phyloP scores from a whole-genome alignment of 768 basidiomycete species.

The Podaxis carcinomalis region DNA sequence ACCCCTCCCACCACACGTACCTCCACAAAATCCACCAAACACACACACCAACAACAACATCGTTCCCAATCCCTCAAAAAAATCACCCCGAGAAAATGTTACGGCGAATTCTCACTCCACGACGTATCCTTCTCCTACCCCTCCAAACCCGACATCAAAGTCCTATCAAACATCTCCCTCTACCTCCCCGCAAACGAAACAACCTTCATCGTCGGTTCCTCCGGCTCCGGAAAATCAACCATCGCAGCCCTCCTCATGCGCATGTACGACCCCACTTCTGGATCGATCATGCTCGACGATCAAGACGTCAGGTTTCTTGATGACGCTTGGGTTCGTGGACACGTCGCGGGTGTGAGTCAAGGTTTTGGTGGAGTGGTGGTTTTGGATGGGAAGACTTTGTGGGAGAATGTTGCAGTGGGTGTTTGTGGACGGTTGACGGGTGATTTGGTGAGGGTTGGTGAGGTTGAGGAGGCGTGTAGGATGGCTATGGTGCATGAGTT shows the following conservation, averaged over 20 bases:
- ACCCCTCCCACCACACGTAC: constrained; percentile 37
- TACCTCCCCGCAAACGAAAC: constrained; percentile 71
- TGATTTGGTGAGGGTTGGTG: constrained; percentile 54
- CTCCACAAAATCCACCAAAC: constrained; percentile 41
- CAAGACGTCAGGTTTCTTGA: constrained; percentile 77
- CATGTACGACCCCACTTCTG: constrained; percentile 69
- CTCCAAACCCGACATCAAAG: constrained; percentile 59
- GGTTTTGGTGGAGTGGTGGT: constrained; percentile 52
- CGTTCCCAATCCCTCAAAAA: constrained; percentile 39
- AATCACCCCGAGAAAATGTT: constrained; percentile 60
- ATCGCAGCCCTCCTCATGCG: constrained; percentile 78
- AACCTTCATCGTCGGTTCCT: constrained; percentile 88
- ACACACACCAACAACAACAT: not conserved
- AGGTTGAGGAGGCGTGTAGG: constrained; percentile 81
- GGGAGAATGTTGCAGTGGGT: constrained; percentile 85
- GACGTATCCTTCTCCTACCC: constrained; percentile 85
- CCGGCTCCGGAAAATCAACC: constrained; percentile 92
- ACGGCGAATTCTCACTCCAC: constrained; percentile 73
- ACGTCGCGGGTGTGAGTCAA: constrained; percentile 78
- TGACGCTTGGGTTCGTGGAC: constrained; percentile 55
- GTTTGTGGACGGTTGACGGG: constrained; percentile 28
- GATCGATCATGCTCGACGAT: constrained; percentile 70
- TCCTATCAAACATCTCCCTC: constrained; percentile 66
- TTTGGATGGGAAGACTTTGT: constrained; percentile 73
- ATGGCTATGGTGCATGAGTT: constrained; percentile 87